Conservation (phyloP, 2,329 filamentous ascomycete genomes). For the Boeremia exigua region DNA sequence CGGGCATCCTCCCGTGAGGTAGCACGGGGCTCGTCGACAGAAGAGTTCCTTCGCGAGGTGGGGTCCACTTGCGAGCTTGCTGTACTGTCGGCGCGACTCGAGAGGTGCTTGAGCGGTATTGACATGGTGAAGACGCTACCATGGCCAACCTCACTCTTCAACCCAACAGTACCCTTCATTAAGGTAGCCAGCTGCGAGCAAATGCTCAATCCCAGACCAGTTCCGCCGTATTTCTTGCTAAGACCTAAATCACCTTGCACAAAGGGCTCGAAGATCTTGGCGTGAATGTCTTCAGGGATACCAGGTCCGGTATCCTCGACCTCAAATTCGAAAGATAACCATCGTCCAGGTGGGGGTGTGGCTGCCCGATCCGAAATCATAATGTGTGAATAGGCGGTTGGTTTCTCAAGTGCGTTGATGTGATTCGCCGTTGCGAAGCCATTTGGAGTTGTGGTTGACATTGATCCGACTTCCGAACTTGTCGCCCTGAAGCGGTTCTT, state of each 20-base stretch:
- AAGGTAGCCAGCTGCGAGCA: slow-evolving; percentile 83
- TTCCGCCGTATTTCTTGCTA: slow-evolving; percentile 89
- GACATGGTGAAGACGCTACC: slow-evolving; percentile 84
- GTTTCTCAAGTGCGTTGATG: slow-evolving; percentile 52
- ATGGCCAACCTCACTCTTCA: slow-evolving; percentile 73
- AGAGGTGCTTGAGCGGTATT: slow-evolving; percentile 79
- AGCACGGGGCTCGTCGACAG: slow-evolving; percentile 34
- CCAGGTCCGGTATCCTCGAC: slow-evolving; percentile 88
- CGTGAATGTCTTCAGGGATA: slow-evolving; percentile 77
- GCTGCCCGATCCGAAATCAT: slow-evolving; percentile 45
- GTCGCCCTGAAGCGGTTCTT: slow-evolving; percentile 38
- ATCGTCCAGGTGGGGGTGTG: slow-evolving; percentile 65
- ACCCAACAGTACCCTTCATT: slow-evolving; percentile 78
- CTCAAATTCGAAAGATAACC: slow-evolving; percentile 83
- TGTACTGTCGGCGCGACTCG: slow-evolving; percentile 66
- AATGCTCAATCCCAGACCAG: slow-evolving; percentile 85
- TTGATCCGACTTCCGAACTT: slow-evolving; percentile 39
- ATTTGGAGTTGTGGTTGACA: slow-evolving; percentile 35
- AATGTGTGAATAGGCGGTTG: slow-evolving; percentile 43
- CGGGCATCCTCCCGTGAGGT: slow-evolving; percentile 39
- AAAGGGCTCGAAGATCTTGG: slow-evolving; percentile 91
- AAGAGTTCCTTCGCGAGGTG: slow-evolving; percentile 34
- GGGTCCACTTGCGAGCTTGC: slow-evolving; percentile 47
- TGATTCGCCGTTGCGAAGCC: slow-evolving; percentile 51
- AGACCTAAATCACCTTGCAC: slow-evolving; percentile 90